These are phyloP conservation scores for Aspergillus conjunctus DNA, from an alignment of 495 filamentous ascomycete genomes.

Conservation along the genomic window DNA sequence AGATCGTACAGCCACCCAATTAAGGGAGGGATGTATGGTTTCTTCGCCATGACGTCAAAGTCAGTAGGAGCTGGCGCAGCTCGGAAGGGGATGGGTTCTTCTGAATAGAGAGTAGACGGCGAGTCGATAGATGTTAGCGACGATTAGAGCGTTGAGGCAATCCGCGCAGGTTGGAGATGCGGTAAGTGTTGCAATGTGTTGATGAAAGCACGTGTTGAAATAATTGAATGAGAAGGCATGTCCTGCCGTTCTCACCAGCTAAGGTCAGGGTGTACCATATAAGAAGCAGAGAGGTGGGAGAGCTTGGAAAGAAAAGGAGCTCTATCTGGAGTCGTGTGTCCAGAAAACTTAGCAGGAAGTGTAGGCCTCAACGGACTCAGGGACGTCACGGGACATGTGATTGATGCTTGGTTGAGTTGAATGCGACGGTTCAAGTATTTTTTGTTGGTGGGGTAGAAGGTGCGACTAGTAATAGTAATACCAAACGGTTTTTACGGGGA, in stretches of 20 bases:
- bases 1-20: constrained; percentile 78
- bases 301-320: neutral
- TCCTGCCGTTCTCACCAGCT: constrained; percentile 11
- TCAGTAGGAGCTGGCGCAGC: neutral
- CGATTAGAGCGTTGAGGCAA: no score
- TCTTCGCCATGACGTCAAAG: constrained; percentile 24
- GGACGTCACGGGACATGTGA: constrained; percentile 19
- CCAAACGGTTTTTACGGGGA: constrained; percentile 1
- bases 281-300: neutral
- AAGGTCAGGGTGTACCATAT: constrained; percentile 6
- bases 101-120: no score
- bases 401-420: constrained; percentile 12
- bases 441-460: constrained; percentile 10
- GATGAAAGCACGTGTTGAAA: constrained; percentile 7
- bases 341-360: neutral
- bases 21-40: constrained; percentile 37
- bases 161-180: neutral
- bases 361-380: constrained; percentile 12
- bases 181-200: constrained; percentile 1
- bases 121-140: no score
- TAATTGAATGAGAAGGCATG: constrained; percentile 13
- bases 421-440: constrained; percentile 6
- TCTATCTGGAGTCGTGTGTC: constrained; percentile 3
- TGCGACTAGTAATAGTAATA: neutral
- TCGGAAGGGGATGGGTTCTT: neutral